Evolutionary conservation across 1,284 basidiomycete species (phyloP).

Genomic region (Singerocomus rubriflavus): DNA sequence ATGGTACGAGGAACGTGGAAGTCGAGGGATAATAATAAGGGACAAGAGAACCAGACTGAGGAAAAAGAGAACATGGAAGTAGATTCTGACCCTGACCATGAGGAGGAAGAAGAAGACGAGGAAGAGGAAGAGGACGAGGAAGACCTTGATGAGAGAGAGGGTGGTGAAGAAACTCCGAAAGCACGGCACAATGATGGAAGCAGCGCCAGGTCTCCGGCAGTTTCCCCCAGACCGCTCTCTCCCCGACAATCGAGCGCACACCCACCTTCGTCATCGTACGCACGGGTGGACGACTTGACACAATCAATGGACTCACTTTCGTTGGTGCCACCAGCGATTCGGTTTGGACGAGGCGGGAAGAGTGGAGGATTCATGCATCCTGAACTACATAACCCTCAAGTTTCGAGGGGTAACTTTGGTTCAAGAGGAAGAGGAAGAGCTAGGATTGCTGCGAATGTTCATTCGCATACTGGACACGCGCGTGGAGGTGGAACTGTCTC

Average conservation of each 20-base stretch:
- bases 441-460: constrained; percentile 27
- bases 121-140: constrained; percentile 28
- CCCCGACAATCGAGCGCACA: constrained; percentile 13
- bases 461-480: constrained; percentile 12
- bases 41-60: neutral
- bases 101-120: constrained; percentile 26
- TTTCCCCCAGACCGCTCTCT: constrained; percentile 22
- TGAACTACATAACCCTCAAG: constrained; percentile 34
- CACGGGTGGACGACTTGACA: constrained; percentile 42
- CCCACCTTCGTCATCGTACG: constrained; percentile 15
- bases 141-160: constrained; percentile 23
- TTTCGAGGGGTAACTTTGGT: constrained; percentile 28
- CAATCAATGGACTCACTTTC: constrained; percentile 56
- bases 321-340: constrained; percentile 63
- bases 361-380: constrained; percentile 43
- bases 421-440: constrained; percentile 31
- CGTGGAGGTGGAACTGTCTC: constrained; percentile 7
- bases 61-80: constrained; percentile 28
- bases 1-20: constrained; percentile 72
- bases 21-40: constrained; percentile 33
- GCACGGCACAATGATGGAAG: constrained; percentile 20
- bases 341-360: constrained; percentile 66
- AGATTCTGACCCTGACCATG: constrained; percentile 30
- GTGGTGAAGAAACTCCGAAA: constrained; percentile 29
- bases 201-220: constrained; percentile 20